These are phyloP conservation scores for Lepidium aucheri DNA, from an alignment of 345 rosid species.

Conservation along the genomic window DNA sequence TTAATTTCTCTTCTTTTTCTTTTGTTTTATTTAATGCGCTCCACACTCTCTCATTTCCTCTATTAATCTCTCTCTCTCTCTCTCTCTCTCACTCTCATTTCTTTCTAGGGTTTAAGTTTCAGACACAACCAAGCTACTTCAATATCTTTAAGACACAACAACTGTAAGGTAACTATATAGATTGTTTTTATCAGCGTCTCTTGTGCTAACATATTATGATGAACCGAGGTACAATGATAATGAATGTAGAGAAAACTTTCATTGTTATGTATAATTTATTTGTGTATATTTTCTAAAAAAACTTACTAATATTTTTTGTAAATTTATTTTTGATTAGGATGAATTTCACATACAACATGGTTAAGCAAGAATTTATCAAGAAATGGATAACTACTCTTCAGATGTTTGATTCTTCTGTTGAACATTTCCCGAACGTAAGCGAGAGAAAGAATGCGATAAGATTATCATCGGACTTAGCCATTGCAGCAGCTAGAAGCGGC, in stretches of 20 bases:
- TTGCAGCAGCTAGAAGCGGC: conserved; percentile 59
- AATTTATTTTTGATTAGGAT: conserved; percentile 2
- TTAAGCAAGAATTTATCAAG: conserved; percentile 62
- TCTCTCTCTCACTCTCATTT: conserved; percentile 2
- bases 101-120: conserved; percentile 18
- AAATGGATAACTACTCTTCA: conserved; percentile 63
- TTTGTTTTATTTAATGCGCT: conserved; percentile 49
- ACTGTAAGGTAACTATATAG: neutral
- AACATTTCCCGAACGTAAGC: conserved; percentile 34
- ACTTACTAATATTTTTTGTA: neutral
- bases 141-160: neutral
- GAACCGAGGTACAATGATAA: neutral
- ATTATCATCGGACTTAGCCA: conserved; percentile 75
- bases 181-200: neutral
- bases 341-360: conserved; percentile 10
- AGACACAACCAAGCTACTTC: conserved; percentile 3
- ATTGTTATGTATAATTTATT: neutral
- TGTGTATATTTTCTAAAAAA: neutral
- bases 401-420: conserved; percentile 27
- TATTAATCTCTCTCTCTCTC: conserved; percentile 5
- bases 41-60: conserved; percentile 31
- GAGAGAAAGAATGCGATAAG: conserved; percentile 67
- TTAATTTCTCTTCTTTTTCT: conserved; percentile 35
- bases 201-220: neutral
- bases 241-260: too few species aligned